phyloP scores from a whole-genome alignment of 1,284 basidiomycete species.

The Ganoderma meredithae region DNA sequence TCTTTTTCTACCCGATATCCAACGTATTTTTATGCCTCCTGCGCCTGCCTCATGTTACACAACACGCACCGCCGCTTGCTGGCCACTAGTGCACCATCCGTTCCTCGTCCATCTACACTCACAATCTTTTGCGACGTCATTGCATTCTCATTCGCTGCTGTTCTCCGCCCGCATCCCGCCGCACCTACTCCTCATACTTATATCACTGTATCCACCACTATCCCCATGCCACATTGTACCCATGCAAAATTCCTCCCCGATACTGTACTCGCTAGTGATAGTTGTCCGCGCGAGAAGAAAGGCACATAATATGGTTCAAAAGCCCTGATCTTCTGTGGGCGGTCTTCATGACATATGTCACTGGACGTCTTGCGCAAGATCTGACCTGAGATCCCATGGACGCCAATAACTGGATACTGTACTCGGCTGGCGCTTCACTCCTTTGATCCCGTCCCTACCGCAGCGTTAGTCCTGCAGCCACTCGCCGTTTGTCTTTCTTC shows the following conservation, averaged over 20 bases:
- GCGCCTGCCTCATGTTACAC: slow-evolving; percentile 13
- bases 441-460: slow-evolving; percentile 10
- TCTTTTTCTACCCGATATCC: slow-evolving; percentile 2
- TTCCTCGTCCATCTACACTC: slow-evolving; percentile 24
- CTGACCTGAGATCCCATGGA: not conserved
- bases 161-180: slow-evolving; percentile 13
- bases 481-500: slow-evolving; percentile 9
- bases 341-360: not conserved
- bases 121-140: slow-evolving; percentile 26
- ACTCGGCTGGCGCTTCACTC: slow-evolving; percentile 7
- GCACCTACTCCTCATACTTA: slow-evolving; percentile 22
- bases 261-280: slow-evolving; percentile 34
- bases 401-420: not conserved
- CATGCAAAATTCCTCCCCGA: slow-evolving; percentile 20
- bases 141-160: slow-evolving; percentile 20
- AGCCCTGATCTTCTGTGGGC: slow-evolving; percentile 1
- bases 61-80: slow-evolving; percentile 24
- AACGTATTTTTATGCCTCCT: slow-evolving; percentile 26
- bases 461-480: slow-evolving; percentile 17
- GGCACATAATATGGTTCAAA: slow-evolving; percentile 10
- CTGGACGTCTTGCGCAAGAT: not conserved
- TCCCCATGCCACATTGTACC: slow-evolving; percentile 23
- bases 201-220: slow-evolving; percentile 31
- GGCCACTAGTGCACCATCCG: slow-evolving; percentile 26
- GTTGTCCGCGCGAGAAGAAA: slow-evolving; percentile 26